These are phyloP conservation scores for Daedaleopsis sinensis DNA, from an alignment of 768 basidiomycete species.

Conservation along the genomic window DNA sequence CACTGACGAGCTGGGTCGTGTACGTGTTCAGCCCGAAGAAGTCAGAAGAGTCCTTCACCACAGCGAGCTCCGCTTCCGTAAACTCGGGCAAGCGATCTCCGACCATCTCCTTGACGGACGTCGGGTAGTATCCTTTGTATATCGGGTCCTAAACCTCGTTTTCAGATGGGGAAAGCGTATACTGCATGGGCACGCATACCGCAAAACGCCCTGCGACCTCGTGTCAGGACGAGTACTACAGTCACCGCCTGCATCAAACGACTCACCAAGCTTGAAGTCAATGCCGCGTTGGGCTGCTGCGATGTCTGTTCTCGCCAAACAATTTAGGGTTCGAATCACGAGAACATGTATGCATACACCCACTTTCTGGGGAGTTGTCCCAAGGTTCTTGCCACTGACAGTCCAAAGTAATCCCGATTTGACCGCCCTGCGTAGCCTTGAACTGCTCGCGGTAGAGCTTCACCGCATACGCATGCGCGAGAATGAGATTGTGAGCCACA, in stretches of 20 bases:
- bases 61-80: conserved; percentile 53
- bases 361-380: conserved; percentile 68
- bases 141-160: conserved; percentile 54
- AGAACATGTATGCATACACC: conserved; percentile 26
- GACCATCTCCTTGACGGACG: conserved; percentile 56
- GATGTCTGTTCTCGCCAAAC: conserved; percentile 31
- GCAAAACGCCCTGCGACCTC: conserved; percentile 14
- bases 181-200: conserved; percentile 1
- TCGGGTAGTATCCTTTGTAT: conserved; percentile 72
- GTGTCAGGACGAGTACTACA: background rate
- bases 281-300: conserved; percentile 44
- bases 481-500: conserved; percentile 66
- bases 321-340: too few relatives aligned
- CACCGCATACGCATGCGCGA: conserved; percentile 70
- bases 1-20: conserved; percentile 64
- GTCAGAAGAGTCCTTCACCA: conserved; percentile 68
- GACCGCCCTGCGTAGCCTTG: conserved; percentile 62
- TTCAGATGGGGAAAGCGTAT: background rate
- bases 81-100: conserved; percentile 61
- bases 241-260: background rate
- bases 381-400: conserved; percentile 79
- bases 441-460: conserved; percentile 71
- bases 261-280: conserved; percentile 44
- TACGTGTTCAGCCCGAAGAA: conserved; percentile 79
- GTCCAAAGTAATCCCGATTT: conserved; percentile 78